Base-by-base conservation (phyloP, 108 stramenopile species). In the Cyclostephanos tholiformis region DNA sequence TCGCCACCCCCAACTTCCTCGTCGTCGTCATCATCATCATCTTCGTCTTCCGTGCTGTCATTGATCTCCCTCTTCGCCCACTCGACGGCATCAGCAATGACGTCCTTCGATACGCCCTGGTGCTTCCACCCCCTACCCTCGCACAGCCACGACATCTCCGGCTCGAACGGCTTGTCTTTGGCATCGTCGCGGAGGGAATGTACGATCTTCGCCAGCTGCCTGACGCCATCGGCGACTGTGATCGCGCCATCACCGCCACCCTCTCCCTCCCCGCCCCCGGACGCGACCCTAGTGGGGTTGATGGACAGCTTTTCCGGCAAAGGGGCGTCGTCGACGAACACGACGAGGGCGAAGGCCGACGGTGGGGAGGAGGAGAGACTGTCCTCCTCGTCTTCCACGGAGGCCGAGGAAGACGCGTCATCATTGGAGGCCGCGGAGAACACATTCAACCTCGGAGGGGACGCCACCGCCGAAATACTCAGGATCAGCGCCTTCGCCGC, bases 101-200 rank as follows among this genome's bases (percentile, higher is more conserved):
- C 57, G 46, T 92, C 93, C 75, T 85, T 85, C 39, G 99, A 97
- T 32, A 98, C 96, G 58, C 86, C 89, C 69, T 67, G 59, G 84
- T 96, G 94, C 72, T 93, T 88, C 88, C 90, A 97, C 41, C 77
- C 82, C 50, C 74, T 95, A 19, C 78, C 95, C 82, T 97, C 93
- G 67, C 89, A 91, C 59, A 98, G 77, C 98, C 98, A 99, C 46
- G 89, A 91, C 82, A 98, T 86, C 75, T 99, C 99, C 48, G 98
- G 66, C 74, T 97, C 97, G 75, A 99, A 96, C 9, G 98, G 98
- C 86, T 99, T 99, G 75, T 98, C 98, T 88, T 98, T 98, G 30
- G 84, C 76, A 63, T 89, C 93, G 69, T 97, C 93, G 72, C 95
- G 95, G 22, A 98, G 73, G 38, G 92, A 72, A 72, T 96, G 89